Conservation (phyloP, 2,329 filamentous ascomycete species). For the Blastomyces percursus region DNA sequence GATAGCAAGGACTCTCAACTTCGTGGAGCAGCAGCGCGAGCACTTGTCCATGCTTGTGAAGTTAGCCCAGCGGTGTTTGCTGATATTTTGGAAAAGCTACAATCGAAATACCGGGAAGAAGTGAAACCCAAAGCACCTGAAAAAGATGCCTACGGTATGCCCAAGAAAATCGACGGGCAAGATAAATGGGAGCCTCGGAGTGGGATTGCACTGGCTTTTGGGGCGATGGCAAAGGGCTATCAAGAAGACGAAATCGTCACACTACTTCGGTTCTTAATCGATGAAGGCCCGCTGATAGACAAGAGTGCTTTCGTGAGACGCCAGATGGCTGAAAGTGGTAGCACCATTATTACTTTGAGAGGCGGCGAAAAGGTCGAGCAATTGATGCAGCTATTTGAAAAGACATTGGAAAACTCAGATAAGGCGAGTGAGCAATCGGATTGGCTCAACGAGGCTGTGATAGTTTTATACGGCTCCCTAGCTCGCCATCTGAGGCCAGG, state of each 20-base stretch:
- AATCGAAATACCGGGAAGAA: slow-evolving; percentile 62
- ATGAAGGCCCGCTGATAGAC: slow-evolving; percentile 78
- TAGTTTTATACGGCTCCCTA: slow-evolving; percentile 92
- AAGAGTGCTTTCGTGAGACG: slow-evolving; percentile 63
- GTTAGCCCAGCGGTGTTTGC: slow-evolving; percentile 50
- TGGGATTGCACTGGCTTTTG: slow-evolving; percentile 78
- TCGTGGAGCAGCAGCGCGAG: slow-evolving; percentile 68
- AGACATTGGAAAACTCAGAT: slow-evolving; percentile 73
- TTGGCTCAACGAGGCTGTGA: slow-evolving; percentile 89
- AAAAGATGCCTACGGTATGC: slow-evolving; percentile 90
- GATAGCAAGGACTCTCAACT: slow-evolving; percentile 71
- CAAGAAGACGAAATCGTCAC: slow-evolving; percentile 57
- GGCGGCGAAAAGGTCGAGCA: slow-evolving; percentile 75
- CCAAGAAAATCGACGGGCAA: slow-evolving; percentile 71
- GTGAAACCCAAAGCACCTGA: slow-evolving; percentile 74
- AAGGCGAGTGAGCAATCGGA: slow-evolving; percentile 72
- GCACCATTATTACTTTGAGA: slow-evolving; percentile 65
- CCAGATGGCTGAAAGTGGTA: slow-evolving; percentile 88
- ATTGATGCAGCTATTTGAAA: slow-evolving; percentile 86
- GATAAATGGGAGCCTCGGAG: slow-evolving; percentile 90
- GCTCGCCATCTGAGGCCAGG: slow-evolving; percentile 75
- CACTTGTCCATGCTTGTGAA: slow-evolving; percentile 63
- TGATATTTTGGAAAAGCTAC: slow-evolving; percentile 53
- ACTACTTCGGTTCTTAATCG: slow-evolving; percentile 77
- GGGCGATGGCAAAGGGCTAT: slow-evolving; percentile 63